phyloP scores from a whole-genome alignment of 352 stramenopile species.

The Globisporangium nunn region DNA sequence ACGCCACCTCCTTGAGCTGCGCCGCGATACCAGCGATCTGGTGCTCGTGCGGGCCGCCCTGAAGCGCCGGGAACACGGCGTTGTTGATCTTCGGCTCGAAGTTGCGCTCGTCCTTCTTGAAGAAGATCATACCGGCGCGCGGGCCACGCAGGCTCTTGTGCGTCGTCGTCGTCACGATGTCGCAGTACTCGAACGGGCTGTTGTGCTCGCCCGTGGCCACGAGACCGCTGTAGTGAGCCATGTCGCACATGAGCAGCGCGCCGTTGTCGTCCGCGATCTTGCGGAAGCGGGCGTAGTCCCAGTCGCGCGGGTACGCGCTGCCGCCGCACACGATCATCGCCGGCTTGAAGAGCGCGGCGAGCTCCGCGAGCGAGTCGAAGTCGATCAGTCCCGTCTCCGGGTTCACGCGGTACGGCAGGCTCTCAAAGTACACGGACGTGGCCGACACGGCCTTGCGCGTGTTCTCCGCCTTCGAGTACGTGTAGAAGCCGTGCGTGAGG shows the following conservation, averaged over 20 bases:
- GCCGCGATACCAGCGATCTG: constrained; percentile 98
- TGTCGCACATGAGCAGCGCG: constrained; percentile 97
- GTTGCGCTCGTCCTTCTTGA: constrained; percentile 90
- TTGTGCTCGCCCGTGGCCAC: constrained; percentile 93
- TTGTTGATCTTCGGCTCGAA: constrained; percentile 96
- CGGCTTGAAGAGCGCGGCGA: constrained; percentile 96
- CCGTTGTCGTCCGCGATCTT: constrained; percentile 98
- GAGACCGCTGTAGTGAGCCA: constrained; percentile 98
- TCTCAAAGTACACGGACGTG: constrained; percentile 99
- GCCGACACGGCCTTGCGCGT: constrained; percentile 96
- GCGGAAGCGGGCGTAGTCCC: constrained; percentile 96
- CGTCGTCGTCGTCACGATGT: constrained; percentile 99
- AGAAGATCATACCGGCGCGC: constrained; percentile 99
- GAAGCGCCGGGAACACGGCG: constrained; percentile 97
- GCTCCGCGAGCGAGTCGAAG: constrained; percentile 93
- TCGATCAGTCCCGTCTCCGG: constrained; percentile 95
- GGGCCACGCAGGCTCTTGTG: constrained; percentile 98
- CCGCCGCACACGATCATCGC: constrained; percentile 96
- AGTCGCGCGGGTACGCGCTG: constrained; percentile 98
- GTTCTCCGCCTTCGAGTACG: constrained; percentile 94
- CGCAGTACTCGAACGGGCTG: constrained; percentile 96
- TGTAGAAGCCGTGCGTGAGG: constrained; percentile 98
- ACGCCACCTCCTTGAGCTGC: constrained; percentile 96
- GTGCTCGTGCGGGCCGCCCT: constrained; percentile 97
- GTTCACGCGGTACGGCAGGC: constrained; percentile 95